These are phyloP conservation scores for Trichoderma reesei DNA, from an alignment of 495 filamentous ascomycete species.

Conservation along the genomic window DNA sequence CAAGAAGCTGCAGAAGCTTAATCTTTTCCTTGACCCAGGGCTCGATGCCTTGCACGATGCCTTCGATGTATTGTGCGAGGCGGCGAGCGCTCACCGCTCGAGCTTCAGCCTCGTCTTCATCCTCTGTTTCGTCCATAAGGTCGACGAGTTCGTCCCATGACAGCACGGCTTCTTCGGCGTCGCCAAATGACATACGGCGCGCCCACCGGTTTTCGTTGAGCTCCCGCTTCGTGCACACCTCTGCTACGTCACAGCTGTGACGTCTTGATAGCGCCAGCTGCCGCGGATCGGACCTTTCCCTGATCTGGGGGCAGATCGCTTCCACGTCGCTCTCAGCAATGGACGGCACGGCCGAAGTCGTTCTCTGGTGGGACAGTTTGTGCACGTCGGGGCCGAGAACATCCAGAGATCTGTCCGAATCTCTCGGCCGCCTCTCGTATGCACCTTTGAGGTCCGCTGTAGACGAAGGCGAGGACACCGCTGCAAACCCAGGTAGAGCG, in stretches of 20 bases:
- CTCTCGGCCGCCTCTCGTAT: neutral
- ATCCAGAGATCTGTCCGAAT: neutral
- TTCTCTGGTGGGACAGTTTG: constrained; percentile 17
- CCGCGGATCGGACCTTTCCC: constrained; percentile 15
- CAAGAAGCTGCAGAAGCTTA: constrained; percentile 49
- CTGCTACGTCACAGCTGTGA: constrained; percentile 37
- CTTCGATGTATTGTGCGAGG: constrained; percentile 41
- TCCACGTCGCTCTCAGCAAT: constrained; percentile 34
- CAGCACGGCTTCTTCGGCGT: constrained; percentile 81
- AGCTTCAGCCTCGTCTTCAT: constrained; percentile 38
- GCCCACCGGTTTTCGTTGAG: constrained; percentile 56
- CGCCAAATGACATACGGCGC: constrained; percentile 76
- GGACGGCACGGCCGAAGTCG: constrained; percentile 33
- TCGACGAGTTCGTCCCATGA: constrained; percentile 48
- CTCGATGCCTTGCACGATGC: constrained; percentile 40
- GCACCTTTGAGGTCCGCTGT: neutral
- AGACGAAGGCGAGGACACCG: neutral
- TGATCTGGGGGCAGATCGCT: constrained; percentile 28
- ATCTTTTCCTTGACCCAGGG: constrained; percentile 63
- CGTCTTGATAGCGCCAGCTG: constrained; percentile 31
- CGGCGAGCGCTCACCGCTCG: constrained; percentile 50
- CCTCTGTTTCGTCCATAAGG: constrained; percentile 7
- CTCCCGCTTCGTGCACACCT: constrained; percentile 19
- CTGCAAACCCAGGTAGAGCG: neutral
- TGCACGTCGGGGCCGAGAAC: constrained; percentile 14